A percentile compares a stretch with the other conserved stretches of the same genome.
phyloP scores from a whole-genome alignment of 2,329 filamentous ascomycete species.

The Diatrype stigma region DNA sequence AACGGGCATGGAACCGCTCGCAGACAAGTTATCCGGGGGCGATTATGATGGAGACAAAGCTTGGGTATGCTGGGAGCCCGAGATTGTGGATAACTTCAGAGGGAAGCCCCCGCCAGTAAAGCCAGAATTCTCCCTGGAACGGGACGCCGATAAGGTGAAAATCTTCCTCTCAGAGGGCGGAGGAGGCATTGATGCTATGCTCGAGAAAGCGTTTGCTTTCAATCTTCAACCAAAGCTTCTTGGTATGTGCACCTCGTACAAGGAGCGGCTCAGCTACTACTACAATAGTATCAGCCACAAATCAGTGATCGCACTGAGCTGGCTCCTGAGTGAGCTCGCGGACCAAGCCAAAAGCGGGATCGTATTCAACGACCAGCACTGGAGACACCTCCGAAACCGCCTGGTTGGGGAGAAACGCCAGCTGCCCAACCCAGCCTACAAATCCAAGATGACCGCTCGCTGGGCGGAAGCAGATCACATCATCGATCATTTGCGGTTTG shows the following conservation, averaged over 20 bases:
- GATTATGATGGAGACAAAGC: conserved; percentile 72
- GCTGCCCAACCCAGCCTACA: conserved; percentile 27
- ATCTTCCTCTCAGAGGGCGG: conserved; percentile 32
- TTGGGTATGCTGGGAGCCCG: conserved; percentile 67
- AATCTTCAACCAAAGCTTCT: conserved; percentile 49
- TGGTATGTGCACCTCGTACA: conserved; percentile 57
- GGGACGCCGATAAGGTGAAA: conserved; percentile 43
- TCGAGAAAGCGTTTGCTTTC: conserved; percentile 51
- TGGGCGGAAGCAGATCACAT: conserved; percentile 38
- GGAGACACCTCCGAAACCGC: conserved; percentile 27
- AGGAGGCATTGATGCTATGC: conserved; percentile 34
- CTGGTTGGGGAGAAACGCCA: conserved; percentile 1
- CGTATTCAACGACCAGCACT: conserved; percentile 36
- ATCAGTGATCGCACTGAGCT: conserved; percentile 41
- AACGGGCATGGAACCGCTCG: conserved; percentile 54
- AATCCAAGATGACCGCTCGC: conserved; percentile 23
- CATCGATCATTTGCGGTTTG: conserved; percentile 55
- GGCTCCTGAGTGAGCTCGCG: conserved; percentile 44
- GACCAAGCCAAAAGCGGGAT: conserved; percentile 51
- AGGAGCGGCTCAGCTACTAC: conserved; percentile 56
- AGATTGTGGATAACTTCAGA: conserved; percentile 56
- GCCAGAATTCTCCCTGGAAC: conserved; percentile 42
- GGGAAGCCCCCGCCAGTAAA: conserved; percentile 47
- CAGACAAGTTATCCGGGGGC: conserved; percentile 65
- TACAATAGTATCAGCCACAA: conserved; percentile 40